Base-by-base conservation (phyloP, 2,329 filamentous ascomycete species). In the Aspergillus fischeri region DNA sequence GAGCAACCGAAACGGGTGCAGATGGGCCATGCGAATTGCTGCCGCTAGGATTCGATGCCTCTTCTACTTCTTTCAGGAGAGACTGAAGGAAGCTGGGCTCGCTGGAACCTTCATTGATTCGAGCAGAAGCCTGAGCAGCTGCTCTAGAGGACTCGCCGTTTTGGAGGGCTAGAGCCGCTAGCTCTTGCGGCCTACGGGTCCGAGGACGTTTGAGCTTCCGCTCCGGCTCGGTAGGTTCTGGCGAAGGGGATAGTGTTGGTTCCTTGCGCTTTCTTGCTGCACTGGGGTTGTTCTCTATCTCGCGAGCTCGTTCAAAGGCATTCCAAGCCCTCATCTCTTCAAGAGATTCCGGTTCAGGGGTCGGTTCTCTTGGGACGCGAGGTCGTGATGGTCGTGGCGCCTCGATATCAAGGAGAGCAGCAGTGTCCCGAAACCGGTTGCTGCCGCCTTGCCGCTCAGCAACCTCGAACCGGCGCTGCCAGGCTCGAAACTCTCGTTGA, bases 251-350 rank as follows among this genome's bases (percentile, higher is more conserved):
- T 76, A 96, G 92, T 58, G 90, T 86, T 52, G 80, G 78, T 58
- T 77, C 79, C 62, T 87, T 75, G 52, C 73, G 70, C 61, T 79
- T 78, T 60, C 77, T 81, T 45, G 82, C 75, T 52, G 76, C 72
- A 49, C 62, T 72, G 0, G 76, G 71, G 24, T 81, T 74, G 60
- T 78, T 80, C 61, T 89, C 83, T 20, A 84, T 82, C 59, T 92
- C 88, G 62, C 91, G 84, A 47, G 90, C 92, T 71, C 88, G 90
- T 65, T 97, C 92, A 61, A 97, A 87, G 21, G 90, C 91, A 60
- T 92, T 91, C 94, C 93, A 97, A 3, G 93, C 91, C 57, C 86
- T 83, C 54, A 88, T 81, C 73, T 96, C 92, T 65, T 96, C 92
- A 45, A 87, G 78, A 7, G 88, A 89, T 73, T 95, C 90, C 41